Conservation (phyloP, 192 early-diverging fungal species). For the Coemansia sp. region DNA sequence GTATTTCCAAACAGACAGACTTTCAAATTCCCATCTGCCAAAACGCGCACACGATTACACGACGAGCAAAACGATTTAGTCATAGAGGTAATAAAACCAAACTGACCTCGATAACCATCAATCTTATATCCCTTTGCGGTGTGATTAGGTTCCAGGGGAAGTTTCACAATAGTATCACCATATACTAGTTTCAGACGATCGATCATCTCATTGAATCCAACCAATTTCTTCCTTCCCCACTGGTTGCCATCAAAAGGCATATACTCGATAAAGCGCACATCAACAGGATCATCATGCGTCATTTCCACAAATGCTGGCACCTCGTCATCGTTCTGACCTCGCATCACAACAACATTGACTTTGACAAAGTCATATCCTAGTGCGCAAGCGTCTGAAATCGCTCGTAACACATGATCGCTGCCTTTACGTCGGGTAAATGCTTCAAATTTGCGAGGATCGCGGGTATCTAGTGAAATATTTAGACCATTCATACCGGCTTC, state of each 20-base stretch:
- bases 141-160: constrained; percentile 76
- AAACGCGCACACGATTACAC: constrained; percentile 89
- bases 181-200: constrained; percentile 57
- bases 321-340: constrained; percentile 81
- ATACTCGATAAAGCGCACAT: constrained; percentile 95
- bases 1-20: constrained; percentile 91
- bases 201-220: constrained; percentile 80
- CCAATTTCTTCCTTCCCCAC: constrained; percentile 82
- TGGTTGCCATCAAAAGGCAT: constrained; percentile 98
- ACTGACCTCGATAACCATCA: constrained; percentile 77
- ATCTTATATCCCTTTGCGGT: constrained; percentile 73
- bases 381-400: constrained; percentile 67
- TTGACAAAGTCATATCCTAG: constrained; percentile 76
- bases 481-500: constrained; percentile 78
- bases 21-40: constrained; percentile 94
- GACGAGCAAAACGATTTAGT: constrained; percentile 95
- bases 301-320: constrained; percentile 80
- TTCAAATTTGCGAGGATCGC: constrained; percentile 85
- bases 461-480: constrained; percentile 91
- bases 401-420: constrained; percentile 72
- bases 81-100: constrained; percentile 98
- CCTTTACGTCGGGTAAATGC: constrained; percentile 85
- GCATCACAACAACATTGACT: constrained; percentile 92
- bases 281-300: constrained; percentile 71
- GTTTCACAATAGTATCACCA: constrained; percentile 59